Evolutionary conservation across 2,329 filamentous ascomycete genomes (phyloP).

Genomic region (Huntiella moniliformis): DNA sequence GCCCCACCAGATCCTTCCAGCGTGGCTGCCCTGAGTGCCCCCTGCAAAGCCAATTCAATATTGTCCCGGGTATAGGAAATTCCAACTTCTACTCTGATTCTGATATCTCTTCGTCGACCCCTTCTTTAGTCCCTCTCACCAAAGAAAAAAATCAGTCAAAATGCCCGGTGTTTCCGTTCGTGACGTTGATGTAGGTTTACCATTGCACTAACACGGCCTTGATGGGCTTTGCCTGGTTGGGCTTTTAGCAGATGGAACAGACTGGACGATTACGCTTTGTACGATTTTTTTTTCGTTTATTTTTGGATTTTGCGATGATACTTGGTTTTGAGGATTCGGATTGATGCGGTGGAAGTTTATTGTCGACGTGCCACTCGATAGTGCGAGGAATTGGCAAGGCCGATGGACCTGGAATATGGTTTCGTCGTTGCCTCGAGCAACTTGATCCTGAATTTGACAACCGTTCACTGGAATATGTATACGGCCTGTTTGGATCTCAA

Average conservation of each 20-base stretch:
- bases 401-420: not conserved
- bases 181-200: constrained; percentile 60
- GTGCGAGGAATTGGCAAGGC: constrained; percentile 1
- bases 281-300: no score
- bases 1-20: constrained; percentile 2
- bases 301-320: no score
- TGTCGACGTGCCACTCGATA: not conserved
- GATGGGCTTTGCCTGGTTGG: no score
- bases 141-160: constrained; percentile 36
- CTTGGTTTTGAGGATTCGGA: no score
- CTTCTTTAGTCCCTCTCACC: constrained; percentile 12
- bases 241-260: no score
- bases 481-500: not conserved
- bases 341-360: not conserved
- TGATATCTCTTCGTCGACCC: constrained; percentile 4
- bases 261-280: no score
- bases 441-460: not conserved
- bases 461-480: no score
- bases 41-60: no score
- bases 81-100: not conserved
- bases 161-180: constrained; percentile 67
- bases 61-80: not conserved
- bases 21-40: no score
- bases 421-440: not conserved
- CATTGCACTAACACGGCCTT: not conserved